phyloP scores from a whole-genome alignment of 139 green algal species.

The Microglena sp. region DNA sequence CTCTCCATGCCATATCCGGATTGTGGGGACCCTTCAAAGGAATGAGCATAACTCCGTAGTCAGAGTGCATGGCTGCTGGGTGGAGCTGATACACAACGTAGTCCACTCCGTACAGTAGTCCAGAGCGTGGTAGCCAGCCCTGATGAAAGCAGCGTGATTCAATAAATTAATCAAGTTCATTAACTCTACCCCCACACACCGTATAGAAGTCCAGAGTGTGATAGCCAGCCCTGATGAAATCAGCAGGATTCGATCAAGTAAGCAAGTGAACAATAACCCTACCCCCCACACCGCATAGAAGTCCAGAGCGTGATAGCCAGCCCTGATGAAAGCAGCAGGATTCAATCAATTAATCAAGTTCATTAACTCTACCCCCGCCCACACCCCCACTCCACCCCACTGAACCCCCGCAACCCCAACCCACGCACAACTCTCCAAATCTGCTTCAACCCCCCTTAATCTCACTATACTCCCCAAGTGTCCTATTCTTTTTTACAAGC shows the following conservation, averaged over 20 bases:
- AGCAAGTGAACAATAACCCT: no score
- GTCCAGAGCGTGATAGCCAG: conserved; percentile 43
- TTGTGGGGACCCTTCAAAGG: conserved; percentile 5
- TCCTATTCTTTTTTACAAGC: background rate
- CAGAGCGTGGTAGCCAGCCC: conserved; percentile 47
- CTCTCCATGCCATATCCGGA: conserved; percentile 20
- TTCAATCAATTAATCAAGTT: no score
- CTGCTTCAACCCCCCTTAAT: no score
- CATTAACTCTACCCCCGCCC: no score
- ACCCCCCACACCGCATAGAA: conserved; percentile 46
- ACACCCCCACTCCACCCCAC: no score
- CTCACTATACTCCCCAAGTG: no score
- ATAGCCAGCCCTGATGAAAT: conserved; percentile 42
- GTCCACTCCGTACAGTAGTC: conserved; percentile 49
- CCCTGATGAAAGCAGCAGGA: conserved; percentile 33
- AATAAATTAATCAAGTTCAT: no score
- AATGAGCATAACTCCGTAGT: conserved; percentile 32
- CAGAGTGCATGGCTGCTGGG: conserved; percentile 31
- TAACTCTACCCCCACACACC: no score
- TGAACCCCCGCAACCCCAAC: no score
- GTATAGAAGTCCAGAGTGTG: conserved; percentile 42
- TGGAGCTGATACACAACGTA: conserved; percentile 47
- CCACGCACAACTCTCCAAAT: no score
- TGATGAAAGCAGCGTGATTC: conserved; percentile 23
- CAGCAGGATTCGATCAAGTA: no score